Base-by-base conservation (phyloP, 129 eudicot species). In the Escallonia herrerae region DNA sequence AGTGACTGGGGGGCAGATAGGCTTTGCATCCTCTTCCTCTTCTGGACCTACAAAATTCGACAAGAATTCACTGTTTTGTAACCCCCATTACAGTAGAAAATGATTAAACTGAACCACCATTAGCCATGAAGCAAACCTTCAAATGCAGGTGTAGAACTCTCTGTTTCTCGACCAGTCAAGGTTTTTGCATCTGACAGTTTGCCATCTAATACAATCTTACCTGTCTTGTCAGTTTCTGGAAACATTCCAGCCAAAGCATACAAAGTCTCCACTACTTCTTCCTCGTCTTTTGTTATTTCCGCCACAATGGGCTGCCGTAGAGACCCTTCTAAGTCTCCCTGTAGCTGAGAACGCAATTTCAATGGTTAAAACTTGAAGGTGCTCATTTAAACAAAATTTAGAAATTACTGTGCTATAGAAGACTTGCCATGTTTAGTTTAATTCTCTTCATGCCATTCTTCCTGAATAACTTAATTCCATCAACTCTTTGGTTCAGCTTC, bases 201-300 rank as follows among this genome's bases (percentile, higher is more conserved):
- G 50, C 53, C 59, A 42, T 56, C 41, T 7, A 58, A 60, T 9
- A 40, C 55, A 11, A 12, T 14, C 15, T n/a, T 63, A 42, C 53
- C 54, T 8, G 42, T 47, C 57, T 67, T 62, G 15, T 51, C 51
- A 8, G 71, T 53, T 55, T 56, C 73, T 11, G 82, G 55, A 40
- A 81, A 65, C 77, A 81, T 63, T 40, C 68, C 82, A 37, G 86
- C 86, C 78, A 87, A 74, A 12, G 83, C 84, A 69, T 70, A 76
- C 62, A 87, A 69, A 69, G 90, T 73, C 60, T 84, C 83, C 5
- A 72, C 87, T 62, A 83, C 95, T 83, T 84, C 90, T 78, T 83
- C 81, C 70, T 87, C 95, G 1, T 76, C 86, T 77, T 81, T 84
- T 39, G 83, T 77, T 40, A 80, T 66, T 7, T 58, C 48, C 71